Conservation (phyloP, 1,284 basidiomycete genomes). For the Tilletia walkeri region DNA sequence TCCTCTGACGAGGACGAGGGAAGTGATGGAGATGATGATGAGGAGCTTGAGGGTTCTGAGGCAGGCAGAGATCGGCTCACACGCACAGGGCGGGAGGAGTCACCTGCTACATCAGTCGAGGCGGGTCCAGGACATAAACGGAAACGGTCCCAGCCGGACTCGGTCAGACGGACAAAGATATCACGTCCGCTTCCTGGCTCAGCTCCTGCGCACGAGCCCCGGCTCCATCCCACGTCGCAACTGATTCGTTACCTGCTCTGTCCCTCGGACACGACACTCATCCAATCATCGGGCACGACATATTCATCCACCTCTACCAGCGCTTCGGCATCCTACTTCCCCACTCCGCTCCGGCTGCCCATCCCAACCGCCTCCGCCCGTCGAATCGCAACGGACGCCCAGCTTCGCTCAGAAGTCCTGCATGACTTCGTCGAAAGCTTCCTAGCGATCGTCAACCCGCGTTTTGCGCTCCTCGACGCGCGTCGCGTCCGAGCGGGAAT, state of each 20-base stretch:
- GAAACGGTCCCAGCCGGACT: too few species aligned
- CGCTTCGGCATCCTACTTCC: conserved; percentile 2
- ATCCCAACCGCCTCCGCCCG: conserved; percentile 25
- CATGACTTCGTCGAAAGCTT: conserved; percentile 41
- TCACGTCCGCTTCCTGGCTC: too few species aligned
- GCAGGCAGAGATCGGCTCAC: too few species aligned
- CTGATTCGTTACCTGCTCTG: conserved; percentile 13
- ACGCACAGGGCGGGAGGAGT: too few species aligned
- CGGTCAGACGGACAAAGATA: too few species aligned
- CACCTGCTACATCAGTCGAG: too few species aligned
- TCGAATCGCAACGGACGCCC: neutral
- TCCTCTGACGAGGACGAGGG: conserved; percentile 17
- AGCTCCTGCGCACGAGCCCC: too few species aligned
- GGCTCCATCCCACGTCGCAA: conserved; percentile 10
- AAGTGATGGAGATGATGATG: neutral
- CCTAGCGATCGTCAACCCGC: conserved; percentile 41
- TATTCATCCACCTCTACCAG: neutral
- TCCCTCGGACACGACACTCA: conserved; percentile 10
- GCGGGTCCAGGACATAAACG: too few species aligned
- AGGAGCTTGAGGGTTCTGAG: too few species aligned
- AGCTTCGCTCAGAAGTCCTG: conserved; percentile 33
- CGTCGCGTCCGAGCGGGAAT: conserved; percentile 14
- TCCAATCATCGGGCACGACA: neutral
- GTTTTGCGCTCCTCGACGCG: conserved; percentile 39
- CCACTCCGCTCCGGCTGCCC: conserved; percentile 31